Conservation (phyloP, 2,329 filamentous ascomycete species). For the Grosmannia serpens region DNA sequence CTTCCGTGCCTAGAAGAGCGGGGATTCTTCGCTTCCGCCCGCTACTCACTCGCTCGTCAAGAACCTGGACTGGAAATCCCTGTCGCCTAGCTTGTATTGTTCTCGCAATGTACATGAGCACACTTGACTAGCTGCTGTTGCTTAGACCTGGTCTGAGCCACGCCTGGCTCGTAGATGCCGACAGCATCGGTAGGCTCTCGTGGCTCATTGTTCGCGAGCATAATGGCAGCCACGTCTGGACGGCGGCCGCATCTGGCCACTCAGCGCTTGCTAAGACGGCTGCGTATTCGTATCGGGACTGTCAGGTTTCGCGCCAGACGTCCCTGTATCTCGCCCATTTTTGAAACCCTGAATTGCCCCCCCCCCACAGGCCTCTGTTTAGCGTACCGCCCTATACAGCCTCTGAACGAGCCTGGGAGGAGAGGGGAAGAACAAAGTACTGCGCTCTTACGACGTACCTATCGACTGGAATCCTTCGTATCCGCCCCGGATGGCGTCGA, state of each 20-base stretch:
- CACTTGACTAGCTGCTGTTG: neutral
- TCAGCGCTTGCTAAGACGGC: neutral
- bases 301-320: conserved; percentile 32
- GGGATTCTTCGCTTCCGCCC: no score
- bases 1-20: no score
- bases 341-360: conserved; percentile 33
- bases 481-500: conserved; percentile 42
- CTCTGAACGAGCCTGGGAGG: neutral
- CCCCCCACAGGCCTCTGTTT: neutral
- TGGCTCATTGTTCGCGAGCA: neutral
- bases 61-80: no score
- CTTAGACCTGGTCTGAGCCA: neutral
- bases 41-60: no score
- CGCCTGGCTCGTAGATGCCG: neutral
- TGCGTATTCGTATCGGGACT: neutral
- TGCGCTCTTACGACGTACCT: conserved; percentile 26
- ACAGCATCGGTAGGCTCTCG: neutral
- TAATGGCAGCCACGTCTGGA: neutral
- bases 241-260: neutral
- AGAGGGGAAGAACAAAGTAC: neutral
- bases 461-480: conserved; percentile 38
- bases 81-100: no score
- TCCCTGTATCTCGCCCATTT: conserved; percentile 49
- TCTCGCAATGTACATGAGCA: no score
- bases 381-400: neutral